phyloP scores from a whole-genome alignment of 305 asterid species.

The Fraxinus floribunda region DNA sequence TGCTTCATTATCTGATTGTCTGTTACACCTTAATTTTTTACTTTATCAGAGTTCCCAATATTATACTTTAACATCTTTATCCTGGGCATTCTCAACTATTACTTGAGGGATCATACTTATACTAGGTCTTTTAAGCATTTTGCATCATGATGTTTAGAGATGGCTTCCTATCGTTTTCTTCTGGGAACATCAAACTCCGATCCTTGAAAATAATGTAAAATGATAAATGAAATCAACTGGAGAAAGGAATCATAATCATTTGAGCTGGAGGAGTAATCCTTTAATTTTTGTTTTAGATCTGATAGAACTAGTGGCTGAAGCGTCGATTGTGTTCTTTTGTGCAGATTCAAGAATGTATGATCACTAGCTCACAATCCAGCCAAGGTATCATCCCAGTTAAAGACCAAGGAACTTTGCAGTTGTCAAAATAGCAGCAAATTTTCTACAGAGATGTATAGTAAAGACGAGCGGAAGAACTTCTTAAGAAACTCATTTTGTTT shows the following conservation, averaged over 20 bases:
- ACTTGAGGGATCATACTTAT: neutral
- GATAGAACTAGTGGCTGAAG: neutral
- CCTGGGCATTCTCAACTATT: neutral
- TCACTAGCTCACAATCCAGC: neutral
- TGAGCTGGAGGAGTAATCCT: neutral
- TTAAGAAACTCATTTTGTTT: neutral
- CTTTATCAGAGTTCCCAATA: neutral
- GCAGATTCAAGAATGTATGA: neutral
- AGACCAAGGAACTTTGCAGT: neutral
- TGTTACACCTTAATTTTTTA: neutral
- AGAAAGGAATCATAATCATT: neutral
- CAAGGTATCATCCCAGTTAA: neutral
- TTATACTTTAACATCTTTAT: neutral
- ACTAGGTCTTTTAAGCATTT: neutral
- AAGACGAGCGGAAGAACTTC: neutral
- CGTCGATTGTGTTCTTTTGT: neutral
- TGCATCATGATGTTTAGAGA: neutral
- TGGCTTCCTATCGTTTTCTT: neutral
- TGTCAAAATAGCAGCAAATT: neutral
- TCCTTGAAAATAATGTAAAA: neutral
- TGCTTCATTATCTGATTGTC: neutral
- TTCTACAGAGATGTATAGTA: slow-evolving; percentile 25
- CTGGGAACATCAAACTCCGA: neutral
- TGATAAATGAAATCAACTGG: neutral
- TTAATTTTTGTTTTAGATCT: neutral